A percentile compares a stretch with the other conserved stretches of the same genome.
Conservation (phyloP, 192 early-diverging fungal genomes). For the Coemansia pectinata region DNA sequence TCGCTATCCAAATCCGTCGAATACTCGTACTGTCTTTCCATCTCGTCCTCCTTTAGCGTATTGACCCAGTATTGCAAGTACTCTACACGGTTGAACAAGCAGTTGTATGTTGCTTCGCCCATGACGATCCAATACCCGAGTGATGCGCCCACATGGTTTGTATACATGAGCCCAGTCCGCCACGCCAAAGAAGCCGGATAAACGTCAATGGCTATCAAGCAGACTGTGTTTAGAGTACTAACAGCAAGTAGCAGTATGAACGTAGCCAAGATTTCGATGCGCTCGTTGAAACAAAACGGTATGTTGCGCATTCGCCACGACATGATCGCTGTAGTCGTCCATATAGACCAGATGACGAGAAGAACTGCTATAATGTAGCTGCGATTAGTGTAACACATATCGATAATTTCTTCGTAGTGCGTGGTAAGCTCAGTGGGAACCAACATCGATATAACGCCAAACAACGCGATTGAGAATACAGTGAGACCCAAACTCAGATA, state of each 20-base stretch:
- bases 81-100: conserved; percentile 33
- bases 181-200: conserved; percentile 40
- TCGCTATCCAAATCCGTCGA: conserved; percentile 20
- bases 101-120: conserved; percentile 42
- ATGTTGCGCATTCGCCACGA: conserved; percentile 43
- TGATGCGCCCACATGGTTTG: conserved; percentile 36
- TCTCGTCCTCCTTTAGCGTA: conserved; percentile 37
- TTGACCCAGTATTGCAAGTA: conserved; percentile 47
- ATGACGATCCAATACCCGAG: conserved; percentile 42
- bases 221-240: conserved; percentile 31
- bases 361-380: conserved; percentile 21
- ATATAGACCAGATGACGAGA: conserved; percentile 28
- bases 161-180: conserved; percentile 36
- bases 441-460: conserved; percentile 35
- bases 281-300: conserved; percentile 47
- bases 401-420: conserved; percentile 31
- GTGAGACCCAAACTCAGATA: conserved; percentile 7
- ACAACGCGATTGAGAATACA: conserved; percentile 15
- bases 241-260: conserved; percentile 27
- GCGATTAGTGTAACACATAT: conserved; percentile 28
- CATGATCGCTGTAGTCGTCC: conserved; percentile 26
- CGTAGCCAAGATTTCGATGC: conserved; percentile 11
- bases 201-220: conserved; percentile 19
- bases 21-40: conserved; percentile 36
- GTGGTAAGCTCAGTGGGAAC: conserved; percentile 26